Evolutionary conservation across 2,329 filamentous ascomycete genomes (phyloP), one percentile per base, ranked within the genome.

Genomic region (Penicillium brevicompactum): DNA sequence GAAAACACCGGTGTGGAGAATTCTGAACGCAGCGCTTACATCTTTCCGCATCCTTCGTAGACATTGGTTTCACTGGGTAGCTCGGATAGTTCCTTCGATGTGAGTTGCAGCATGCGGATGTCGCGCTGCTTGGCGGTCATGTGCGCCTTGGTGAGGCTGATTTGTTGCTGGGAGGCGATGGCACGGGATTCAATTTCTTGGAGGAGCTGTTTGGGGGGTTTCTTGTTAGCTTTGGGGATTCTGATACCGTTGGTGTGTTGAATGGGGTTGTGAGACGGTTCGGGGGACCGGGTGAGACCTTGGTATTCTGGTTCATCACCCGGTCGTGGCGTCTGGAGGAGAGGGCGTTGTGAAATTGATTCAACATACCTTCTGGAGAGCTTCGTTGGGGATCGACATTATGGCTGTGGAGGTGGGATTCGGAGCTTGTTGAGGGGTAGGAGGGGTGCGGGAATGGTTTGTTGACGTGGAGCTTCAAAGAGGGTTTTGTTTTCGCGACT

Each of bases 1-100:
- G 18, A 18, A 18, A 18, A 2, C 18, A 18, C 18, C 18, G 18
- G 18, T 18, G 18, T 18, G 18, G 18, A 7, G n/a, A 13, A 37
- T n/a, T 37, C 13, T 14, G 10, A 34, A 34, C n/a, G 34, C 6
- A 37, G 11, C n/a, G 77, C 87, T 68, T 76, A 97, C 94, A 99
- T 97, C 79, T 97, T 99, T 49, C 94, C 94, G 10, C 97, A 89
- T 5, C 93, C 93, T 76, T 97, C 93, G 68, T 97, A 99, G 27
- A 96, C 85, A 31, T 87, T 87, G 0, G 91, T 94, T 46, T 88
- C 84, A 16, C 83, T 73, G 4, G 92, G 88, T 57, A 99, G 77
- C 6, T 85, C 82, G n/a, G 85, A 84, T 47, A 97, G 81, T 76
- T 99, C 94, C 61, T 84, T 90, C 34, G 88, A 84, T 2, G 93